These are phyloP conservation scores for Umbilicaria muhlenbergii DNA, from an alignment of 495 filamentous ascomycete genomes.

Conservation along the genomic window DNA sequence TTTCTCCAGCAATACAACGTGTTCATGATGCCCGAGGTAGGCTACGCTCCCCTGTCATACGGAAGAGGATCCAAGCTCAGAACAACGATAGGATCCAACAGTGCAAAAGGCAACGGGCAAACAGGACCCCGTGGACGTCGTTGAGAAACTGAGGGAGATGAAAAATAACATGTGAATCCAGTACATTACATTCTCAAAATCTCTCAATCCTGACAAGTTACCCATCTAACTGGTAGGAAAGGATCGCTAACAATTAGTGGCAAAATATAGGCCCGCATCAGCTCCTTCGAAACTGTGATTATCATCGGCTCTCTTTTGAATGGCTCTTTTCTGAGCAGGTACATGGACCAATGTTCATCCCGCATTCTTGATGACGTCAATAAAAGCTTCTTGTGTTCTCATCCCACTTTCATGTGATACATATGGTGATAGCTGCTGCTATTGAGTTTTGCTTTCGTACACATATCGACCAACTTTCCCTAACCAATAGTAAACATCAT, in stretches of 20 bases:
- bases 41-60: conserved; percentile 11
- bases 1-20: conserved; percentile 71
- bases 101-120: conserved; percentile 76
- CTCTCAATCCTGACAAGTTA: neutral
- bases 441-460: no score
- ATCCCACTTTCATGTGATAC: no score
- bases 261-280: neutral
- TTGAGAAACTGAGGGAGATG: conserved; percentile 76
- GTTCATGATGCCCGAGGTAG: conserved; percentile 81
- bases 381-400: no score
- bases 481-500: neutral
- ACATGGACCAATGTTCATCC: no score
- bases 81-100: conserved; percentile 47
- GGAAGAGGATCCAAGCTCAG: neutral
- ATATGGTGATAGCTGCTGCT: no score
- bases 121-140: conserved; percentile 71
- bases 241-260: no score
- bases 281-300: neutral
- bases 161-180: conserved; percentile 54
- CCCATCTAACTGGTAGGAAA: no score
- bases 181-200: neutral
- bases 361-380: no score
- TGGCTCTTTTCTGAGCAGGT: neutral
- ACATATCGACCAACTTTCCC: neutral
- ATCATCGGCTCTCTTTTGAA: neutral